Conservation (phyloP, 352 stramenopile species). For the Phytophthora constricta region DNA sequence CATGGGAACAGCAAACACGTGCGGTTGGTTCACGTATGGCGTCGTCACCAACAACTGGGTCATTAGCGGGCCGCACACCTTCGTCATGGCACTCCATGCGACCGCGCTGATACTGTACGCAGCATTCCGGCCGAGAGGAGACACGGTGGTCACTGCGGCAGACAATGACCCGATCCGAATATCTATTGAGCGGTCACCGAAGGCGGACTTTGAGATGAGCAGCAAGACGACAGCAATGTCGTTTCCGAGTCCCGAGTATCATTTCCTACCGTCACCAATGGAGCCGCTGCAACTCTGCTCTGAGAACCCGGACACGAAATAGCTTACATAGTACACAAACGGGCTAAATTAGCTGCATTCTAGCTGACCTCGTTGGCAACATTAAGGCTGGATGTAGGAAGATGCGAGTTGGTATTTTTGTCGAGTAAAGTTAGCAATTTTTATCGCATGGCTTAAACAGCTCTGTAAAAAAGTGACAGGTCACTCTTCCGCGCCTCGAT, state of each 20-base stretch:
- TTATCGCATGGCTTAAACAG: too few relatives aligned
- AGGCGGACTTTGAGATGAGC: neutral
- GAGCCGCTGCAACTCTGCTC: too few relatives aligned
- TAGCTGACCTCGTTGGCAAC: too few relatives aligned
- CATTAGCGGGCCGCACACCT: slow-evolving; percentile 49
- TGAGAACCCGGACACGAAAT: too few relatives aligned
- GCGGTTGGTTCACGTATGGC: slow-evolving; percentile 50
- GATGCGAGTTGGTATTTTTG: too few relatives aligned
- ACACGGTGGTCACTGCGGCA: neutral
- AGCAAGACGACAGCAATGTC: neutral
- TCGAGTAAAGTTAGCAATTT: too few relatives aligned
- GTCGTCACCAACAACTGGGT: slow-evolving; percentile 45
- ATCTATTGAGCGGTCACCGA: slow-evolving; percentile 13
- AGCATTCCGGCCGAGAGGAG: slow-evolving; percentile 5
- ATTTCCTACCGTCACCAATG: slow-evolving; percentile 15
- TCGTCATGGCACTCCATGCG: slow-evolving; percentile 37
- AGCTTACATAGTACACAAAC: too few relatives aligned
- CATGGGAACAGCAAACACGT: slow-evolving; percentile 48
- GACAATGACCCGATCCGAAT: neutral
- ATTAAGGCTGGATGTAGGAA: too few relatives aligned
- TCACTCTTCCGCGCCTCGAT: too few relatives aligned
- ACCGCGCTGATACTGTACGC: slow-evolving; percentile 20
- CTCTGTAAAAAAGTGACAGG: too few relatives aligned
- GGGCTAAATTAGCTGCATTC: too few relatives aligned
- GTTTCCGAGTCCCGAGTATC: slow-evolving; percentile 6